A percentile compares a stretch with the other conserved stretches of the same genome.
Conservation (phyloP, 2,329 filamentous ascomycete genomes). For the Lachnellula occidentalis region DNA sequence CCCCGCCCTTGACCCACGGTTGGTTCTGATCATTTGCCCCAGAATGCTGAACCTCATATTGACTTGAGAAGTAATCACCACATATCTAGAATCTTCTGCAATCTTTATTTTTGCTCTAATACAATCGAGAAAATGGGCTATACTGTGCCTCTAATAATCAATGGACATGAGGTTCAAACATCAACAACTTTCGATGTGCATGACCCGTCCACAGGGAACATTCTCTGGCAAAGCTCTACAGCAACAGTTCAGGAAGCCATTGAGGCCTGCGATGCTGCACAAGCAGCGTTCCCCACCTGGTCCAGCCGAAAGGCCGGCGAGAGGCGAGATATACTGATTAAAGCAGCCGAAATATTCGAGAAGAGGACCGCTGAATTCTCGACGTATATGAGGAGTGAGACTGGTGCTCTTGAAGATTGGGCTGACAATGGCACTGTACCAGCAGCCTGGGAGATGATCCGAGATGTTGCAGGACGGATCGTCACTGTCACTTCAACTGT, state of each 20-base stretch:
- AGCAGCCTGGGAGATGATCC: constrained; percentile 31
- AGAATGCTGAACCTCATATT: too few species aligned
- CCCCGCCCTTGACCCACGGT: too few species aligned
- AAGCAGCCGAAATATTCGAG: constrained; percentile 54
- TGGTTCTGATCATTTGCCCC: too few species aligned
- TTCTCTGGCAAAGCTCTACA: not conserved
- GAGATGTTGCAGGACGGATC: constrained; percentile 38
- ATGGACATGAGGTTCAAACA: not conserved
- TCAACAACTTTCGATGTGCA: not conserved
- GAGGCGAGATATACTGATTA: constrained; percentile 59
- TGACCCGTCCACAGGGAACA: not conserved
- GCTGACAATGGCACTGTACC: not conserved
- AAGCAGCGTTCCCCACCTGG: constrained; percentile 63
- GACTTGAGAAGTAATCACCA: too few species aligned
- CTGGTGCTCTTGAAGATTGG: not conserved
- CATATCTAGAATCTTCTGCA: too few species aligned
- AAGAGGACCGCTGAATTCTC: not conserved
- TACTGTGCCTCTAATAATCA: not conserved
- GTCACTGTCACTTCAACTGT: constrained; percentile 29
- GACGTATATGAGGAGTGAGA: not conserved
- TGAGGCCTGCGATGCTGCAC: constrained; percentile 59
- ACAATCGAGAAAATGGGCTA: too few species aligned
- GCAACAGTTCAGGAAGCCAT: not conserved
- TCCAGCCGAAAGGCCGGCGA: constrained; percentile 55
- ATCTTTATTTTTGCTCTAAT: too few species aligned